Conservation (phyloP, 257 asterid species). For the Coffea canephora region DNA sequence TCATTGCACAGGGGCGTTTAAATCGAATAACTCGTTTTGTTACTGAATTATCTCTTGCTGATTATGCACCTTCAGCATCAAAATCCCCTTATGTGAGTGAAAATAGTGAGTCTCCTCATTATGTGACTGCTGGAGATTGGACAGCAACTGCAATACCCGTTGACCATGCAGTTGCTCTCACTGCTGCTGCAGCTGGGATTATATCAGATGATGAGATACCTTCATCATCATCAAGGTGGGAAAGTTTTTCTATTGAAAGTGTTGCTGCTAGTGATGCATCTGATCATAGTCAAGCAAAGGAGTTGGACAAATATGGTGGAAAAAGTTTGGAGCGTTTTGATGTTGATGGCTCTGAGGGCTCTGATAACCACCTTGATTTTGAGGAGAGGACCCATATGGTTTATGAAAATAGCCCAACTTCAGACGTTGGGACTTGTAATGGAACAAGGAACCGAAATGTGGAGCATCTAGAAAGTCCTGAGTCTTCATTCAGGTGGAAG, state of each 20-base stretch:
- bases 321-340: conserved; percentile 34
- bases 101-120: conserved; percentile 39
- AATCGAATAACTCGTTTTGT: conserved; percentile 76
- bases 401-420: conserved; percentile 34
- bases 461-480: conserved; percentile 50
- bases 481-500: conserved; percentile 73
- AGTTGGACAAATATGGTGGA: conserved; percentile 44
- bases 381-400: conserved; percentile 22
- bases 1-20: conserved; percentile 85
- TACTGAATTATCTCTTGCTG: conserved; percentile 51
- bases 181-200: conserved; percentile 84
- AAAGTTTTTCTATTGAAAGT: conserved; percentile 51
- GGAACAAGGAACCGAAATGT: conserved; percentile 35
- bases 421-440: conserved; percentile 34
- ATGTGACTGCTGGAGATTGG: conserved; percentile 51
- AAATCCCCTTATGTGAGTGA: conserved; percentile 37
- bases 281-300: conserved; percentile 46
- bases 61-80: conserved; percentile 38
- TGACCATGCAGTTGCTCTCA: conserved; percentile 57
- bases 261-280: conserved; percentile 52
- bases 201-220: conserved; percentile 61
- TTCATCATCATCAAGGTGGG: conserved; percentile 49
- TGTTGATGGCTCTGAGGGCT: conserved; percentile 45
- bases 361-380: conserved; percentile 40
- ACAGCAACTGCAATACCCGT: conserved; percentile 69